Evolutionary conservation across 768 basidiomycete genomes (phyloP), one percentile per base, ranked within the genome.

Genomic region (Lactarius vividus): DNA sequence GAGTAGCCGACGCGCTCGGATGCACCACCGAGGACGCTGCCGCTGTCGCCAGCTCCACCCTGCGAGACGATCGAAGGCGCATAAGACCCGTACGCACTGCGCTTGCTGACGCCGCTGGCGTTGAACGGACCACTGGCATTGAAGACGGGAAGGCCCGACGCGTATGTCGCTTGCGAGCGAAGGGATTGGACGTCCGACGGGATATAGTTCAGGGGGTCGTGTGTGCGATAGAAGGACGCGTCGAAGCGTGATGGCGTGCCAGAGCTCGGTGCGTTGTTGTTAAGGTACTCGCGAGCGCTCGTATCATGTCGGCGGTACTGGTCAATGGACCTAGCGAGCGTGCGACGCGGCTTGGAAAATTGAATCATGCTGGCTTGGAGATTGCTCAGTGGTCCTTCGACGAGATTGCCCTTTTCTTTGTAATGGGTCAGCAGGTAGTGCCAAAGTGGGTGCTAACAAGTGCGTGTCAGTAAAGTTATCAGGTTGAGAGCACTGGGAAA

Each of bases 341-440:
- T 85, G 61, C 94, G 89, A 64, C 94, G 87, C 37, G 97, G 97
- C 78, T 97, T 96, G 83, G 93, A 95, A 82, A 99, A 98, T 75
- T 98, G 97, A 66, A 99, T 99, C 96, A 99, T 96, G 78, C 94
- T 96, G 7, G 94, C 83, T 75, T 98, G 97, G 40, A 99, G 80
- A 78, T 99, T 98, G 77, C 86, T 98, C 55, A 99, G 81, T 2
- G 97, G 94, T 1, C 97, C 97, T 74, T 99, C 97, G 33, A 99
- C 97, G 61, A 99, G 87, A 72, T 87, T 89, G 61, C 81, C 85
- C 76, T 91, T 93, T 79, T 98, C 97, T 80, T 98, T 98, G 85
- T 96, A 99, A 75, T 99, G 97, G 2, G 95, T 98, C 64, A 99
- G 83, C 57, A 99, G 87, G 77, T 95, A 95, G 73, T 98, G 94